Conservation (phyloP, 148 eudicot species). For the Cornus controversa region DNA sequence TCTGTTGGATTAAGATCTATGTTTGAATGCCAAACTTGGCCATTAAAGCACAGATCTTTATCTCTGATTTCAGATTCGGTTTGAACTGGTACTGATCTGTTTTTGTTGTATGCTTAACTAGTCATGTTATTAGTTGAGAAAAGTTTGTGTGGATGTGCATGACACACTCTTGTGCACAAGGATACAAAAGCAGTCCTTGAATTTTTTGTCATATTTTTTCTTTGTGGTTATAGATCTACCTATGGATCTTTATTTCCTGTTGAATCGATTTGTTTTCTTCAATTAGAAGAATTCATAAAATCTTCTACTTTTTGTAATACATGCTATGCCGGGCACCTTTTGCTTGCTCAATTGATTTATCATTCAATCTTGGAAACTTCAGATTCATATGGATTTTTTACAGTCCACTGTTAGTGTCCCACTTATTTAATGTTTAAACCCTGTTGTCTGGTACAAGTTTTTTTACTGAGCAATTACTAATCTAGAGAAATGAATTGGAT, state of each 20-base stretch:
- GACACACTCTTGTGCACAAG: background rate
- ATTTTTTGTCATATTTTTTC: too few relatives aligned
- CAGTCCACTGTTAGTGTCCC: too few relatives aligned
- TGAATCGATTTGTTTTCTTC: background rate
- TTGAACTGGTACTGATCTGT: background rate
- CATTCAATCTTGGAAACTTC: background rate
- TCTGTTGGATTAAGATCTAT: background rate
- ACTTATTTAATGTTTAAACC: background rate
- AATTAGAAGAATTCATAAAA: too few relatives aligned
- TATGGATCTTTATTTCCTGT: background rate
- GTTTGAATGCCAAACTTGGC: background rate
- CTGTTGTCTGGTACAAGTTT: background rate
- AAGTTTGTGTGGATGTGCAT: background rate
- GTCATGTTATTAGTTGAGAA: background rate
- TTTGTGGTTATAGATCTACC: background rate
- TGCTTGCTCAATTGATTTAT: background rate
- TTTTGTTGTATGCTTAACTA: background rate
- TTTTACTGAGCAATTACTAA: background rate
- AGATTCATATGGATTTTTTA: background rate
- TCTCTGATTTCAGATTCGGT: background rate
- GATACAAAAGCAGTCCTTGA: background rate
- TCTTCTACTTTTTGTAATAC: too few relatives aligned
- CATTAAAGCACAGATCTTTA: background rate
- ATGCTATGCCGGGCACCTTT: background rate
- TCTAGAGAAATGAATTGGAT: conserved; percentile 18